phyloP scores from a whole-genome alignment of 2,329 filamentous ascomycete species.

The Aspergillus ibericus region DNA sequence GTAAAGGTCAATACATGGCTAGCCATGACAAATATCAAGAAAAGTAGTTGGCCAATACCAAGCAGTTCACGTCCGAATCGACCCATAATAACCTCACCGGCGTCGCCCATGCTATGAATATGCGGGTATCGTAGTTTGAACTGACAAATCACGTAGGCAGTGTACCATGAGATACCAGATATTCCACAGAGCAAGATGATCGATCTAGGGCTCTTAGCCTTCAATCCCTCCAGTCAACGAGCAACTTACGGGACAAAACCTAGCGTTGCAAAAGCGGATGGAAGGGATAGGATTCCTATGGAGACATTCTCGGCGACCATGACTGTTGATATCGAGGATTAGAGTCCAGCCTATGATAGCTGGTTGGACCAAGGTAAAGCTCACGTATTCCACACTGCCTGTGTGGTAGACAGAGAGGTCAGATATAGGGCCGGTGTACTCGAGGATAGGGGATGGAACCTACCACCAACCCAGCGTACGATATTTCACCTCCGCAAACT shows the following conservation, averaged over 20 bases:
- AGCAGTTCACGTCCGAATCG: slow-evolving; percentile 61
- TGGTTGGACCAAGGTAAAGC: background rate
- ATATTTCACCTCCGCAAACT: slow-evolving; percentile 48
- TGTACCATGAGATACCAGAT: slow-evolving; percentile 58
- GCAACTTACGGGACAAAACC: slow-evolving; percentile 53
- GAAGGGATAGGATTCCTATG: slow-evolving; percentile 58
- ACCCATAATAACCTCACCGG: slow-evolving; percentile 64
- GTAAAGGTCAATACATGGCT: slow-evolving; percentile 70
- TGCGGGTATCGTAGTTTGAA: slow-evolving; percentile 59
- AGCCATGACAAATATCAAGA: slow-evolving; percentile 67
- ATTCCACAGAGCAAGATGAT: slow-evolving; percentile 55
- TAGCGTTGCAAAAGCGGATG: slow-evolving; percentile 53
- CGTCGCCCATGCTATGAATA: slow-evolving; percentile 67
- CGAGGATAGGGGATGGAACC: background rate
- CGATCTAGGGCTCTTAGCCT: slow-evolving; percentile 34
- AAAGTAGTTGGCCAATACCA: slow-evolving; percentile 60
- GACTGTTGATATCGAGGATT: slow-evolving; percentile 33
- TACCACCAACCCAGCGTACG: slow-evolving; percentile 50
- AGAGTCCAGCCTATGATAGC: background rate
- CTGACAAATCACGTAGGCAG: slow-evolving; percentile 60
- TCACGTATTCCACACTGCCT: slow-evolving; percentile 42
- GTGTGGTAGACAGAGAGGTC: background rate
- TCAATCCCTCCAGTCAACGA: background rate
- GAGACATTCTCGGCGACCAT: slow-evolving; percentile 62
- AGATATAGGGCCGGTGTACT: background rate